phyloP scores from a whole-genome alignment of 2,329 filamentous ascomycete genomes.

The Anthostomella pinea region DNA sequence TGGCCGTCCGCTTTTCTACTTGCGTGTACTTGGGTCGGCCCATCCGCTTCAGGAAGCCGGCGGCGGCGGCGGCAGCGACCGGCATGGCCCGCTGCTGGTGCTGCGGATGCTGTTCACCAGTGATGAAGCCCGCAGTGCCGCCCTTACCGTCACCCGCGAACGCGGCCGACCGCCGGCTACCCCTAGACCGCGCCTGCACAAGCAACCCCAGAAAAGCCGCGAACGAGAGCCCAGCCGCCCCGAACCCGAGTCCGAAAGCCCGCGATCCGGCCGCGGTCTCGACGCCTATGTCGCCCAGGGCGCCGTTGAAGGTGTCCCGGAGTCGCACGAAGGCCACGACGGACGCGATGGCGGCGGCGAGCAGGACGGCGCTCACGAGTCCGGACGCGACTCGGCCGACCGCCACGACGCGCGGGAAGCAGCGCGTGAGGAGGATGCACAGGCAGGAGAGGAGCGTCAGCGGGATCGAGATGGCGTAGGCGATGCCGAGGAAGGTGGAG shows the following conservation, averaged over 20 bases:
- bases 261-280: constrained; percentile 16
- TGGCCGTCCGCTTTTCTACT: too few relatives aligned
- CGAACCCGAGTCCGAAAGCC: constrained; percentile 28
- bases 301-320: constrained; percentile 25
- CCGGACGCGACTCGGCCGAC: constrained; percentile 17
- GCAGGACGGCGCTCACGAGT: constrained; percentile 25
- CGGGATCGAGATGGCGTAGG: constrained; percentile 29
- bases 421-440: constrained; percentile 17
- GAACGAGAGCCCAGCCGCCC: constrained; percentile 23
- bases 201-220: constrained; percentile 11
- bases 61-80: neutral
- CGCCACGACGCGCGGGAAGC: constrained; percentile 13
- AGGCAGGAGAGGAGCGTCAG: constrained; percentile 22
- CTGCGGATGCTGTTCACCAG: too few relatives aligned
- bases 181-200: neutral
- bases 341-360: constrained; percentile 26
- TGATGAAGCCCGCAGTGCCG: too few relatives aligned
- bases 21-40: neutral
- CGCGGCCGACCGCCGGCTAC: too few relatives aligned
- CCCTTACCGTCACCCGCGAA: too few relatives aligned
- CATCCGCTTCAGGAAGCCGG: neutral
- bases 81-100: too few relatives aligned
- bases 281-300: constrained; percentile 26
- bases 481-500: constrained; percentile 28
- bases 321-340: constrained; percentile 25